These are phyloP conservation scores for Mallotus repandus DNA, from an alignment of 441 rosid species.

Conservation along the genomic window DNA sequence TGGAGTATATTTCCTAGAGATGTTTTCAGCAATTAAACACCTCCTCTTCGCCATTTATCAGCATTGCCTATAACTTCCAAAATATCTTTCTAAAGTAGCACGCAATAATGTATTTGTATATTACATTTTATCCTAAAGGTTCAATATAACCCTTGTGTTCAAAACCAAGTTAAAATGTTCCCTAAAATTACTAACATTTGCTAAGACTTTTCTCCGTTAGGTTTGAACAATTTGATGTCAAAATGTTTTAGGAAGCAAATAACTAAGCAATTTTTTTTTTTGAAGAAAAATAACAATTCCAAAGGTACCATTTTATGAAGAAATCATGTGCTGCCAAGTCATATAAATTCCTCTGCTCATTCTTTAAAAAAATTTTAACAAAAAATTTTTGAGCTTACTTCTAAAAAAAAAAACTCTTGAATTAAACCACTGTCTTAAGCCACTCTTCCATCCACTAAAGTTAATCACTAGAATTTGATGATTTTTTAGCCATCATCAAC, in stretches of 20 bases:
- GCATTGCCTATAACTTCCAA: no score
- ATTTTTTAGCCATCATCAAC: no score
- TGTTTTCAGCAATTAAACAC: no score
- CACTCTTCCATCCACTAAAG: not conserved
- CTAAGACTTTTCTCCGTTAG: not conserved
- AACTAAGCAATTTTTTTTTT: not conserved
- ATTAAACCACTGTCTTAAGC: not conserved
- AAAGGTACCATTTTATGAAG: not conserved
- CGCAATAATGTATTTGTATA: no score
- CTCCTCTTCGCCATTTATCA: no score
- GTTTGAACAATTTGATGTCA: not conserved
- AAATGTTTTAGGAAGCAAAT: not conserved
- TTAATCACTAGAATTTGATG: no score
- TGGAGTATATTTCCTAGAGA: no score
- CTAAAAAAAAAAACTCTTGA: not conserved
- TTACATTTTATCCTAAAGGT: no score
- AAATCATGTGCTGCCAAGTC: not conserved
- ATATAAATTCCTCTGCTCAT: not conserved
- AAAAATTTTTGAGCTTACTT: not conserved
- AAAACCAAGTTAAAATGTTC: no score
- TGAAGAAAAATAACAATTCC: not conserved
- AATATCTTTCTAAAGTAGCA: no score
- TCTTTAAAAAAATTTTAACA: no score
- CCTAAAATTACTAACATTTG: not conserved
- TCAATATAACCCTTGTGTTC: no score